Evolutionary conservation across 1,139 yeast species (phyloP).

Genomic region (Geotrichum histeridarum): DNA sequence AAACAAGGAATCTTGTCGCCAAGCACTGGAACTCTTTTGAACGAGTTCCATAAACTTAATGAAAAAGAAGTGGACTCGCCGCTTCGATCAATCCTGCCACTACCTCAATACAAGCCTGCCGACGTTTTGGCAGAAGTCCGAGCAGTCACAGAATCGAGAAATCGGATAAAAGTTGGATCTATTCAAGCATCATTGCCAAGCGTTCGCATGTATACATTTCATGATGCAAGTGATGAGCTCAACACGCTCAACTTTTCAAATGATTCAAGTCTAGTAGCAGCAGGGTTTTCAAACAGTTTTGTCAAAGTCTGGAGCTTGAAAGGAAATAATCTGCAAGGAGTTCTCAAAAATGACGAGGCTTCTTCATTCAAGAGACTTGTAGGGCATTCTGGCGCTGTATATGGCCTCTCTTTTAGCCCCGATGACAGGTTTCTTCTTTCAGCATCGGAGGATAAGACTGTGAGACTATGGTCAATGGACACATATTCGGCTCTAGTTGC

Average conservation of each 20-base stretch:
- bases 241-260: conserved; percentile 81
- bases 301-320: conserved; percentile 89
- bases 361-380: conserved; percentile 54
- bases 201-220: conserved; percentile 97
- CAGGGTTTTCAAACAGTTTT: conserved; percentile 89
- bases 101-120: conserved; percentile 74
- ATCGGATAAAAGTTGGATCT: conserved; percentile 58
- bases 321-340: conserved; percentile 73
- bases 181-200: conserved; percentile 84
- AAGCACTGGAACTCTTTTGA: conserved; percentile 39
- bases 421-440: conserved; percentile 79
- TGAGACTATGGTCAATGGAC: conserved; percentile 89
- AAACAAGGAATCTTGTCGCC: conserved; percentile 11
- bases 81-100: conserved; percentile 64
- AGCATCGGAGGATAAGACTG: conserved; percentile 87
- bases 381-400: conserved; percentile 94
- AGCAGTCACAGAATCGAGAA: conserved; percentile 75
- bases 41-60: conserved; percentile 43
- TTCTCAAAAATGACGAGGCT: conserved; percentile 53
- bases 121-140: conserved; percentile 76
- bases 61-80: conserved; percentile 63
- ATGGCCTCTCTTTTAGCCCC: conserved; percentile 84
- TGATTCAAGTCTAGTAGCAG: conserved; percentile 83
- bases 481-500: conserved; percentile 84
- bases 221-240: conserved; percentile 85